Conservation (phyloP, 1,139 yeast species). For the Scheffersomyces stambukii region DNA sequence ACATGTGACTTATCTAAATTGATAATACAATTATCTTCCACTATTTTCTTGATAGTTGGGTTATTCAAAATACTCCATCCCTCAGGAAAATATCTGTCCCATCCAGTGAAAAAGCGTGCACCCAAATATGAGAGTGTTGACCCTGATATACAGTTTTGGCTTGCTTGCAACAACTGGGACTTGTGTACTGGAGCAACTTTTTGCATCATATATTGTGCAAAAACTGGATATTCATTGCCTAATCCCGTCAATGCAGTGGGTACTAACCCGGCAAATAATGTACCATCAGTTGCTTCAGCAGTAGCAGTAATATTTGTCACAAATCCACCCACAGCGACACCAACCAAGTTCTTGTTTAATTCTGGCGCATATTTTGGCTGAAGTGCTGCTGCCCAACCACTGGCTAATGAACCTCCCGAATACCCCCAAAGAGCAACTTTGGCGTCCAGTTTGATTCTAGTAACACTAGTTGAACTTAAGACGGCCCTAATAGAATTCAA, state of each 20-base stretch:
- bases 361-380: constrained; percentile 32
- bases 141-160: constrained; percentile 13
- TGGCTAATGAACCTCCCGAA: constrained; percentile 38
- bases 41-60: constrained; percentile 11
- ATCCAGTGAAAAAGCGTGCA: constrained; percentile 14
- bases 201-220: not conserved
- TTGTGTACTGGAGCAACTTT: constrained; percentile 2
- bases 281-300: constrained; percentile 19
- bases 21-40: constrained; percentile 21
- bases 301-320: constrained; percentile 21
- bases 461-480: constrained; percentile 18
- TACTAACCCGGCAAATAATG: constrained; percentile 22
- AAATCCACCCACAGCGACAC: constrained; percentile 31
- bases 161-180: constrained; percentile 11
- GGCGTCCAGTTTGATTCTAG: constrained; percentile 26
- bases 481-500: constrained; percentile 30
- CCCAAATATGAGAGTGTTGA: constrained; percentile 11
- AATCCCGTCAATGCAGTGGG: constrained; percentile 24
- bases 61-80: constrained; percentile 15
- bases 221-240: constrained; percentile 21
- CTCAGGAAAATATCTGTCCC: constrained; percentile 12
- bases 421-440: constrained; percentile 33
- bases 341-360: constrained; percentile 18
- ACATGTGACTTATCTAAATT: constrained; percentile 10
- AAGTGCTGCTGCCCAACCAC: constrained; percentile 34